Percentiles rank a stretch among this genome's conserved stretches.
Evolutionary conservation across 2,329 filamentous ascomycete genomes (phyloP).

Genomic region (Calonectria henricotiae): DNA sequence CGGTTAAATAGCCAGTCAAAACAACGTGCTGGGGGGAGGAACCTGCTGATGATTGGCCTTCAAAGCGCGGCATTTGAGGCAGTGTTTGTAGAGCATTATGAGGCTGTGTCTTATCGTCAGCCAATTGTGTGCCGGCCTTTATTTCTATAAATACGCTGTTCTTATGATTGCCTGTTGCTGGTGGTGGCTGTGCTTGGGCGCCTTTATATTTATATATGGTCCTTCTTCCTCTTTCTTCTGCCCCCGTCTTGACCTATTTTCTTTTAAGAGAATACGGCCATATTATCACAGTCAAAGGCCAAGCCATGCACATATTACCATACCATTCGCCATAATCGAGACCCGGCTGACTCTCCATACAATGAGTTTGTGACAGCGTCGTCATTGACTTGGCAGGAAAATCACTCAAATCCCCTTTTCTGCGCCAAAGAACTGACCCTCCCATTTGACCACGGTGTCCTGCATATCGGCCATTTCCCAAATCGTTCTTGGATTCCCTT

Average conservation of each 20-base stretch:
- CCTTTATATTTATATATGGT: slow-evolving; percentile 1
- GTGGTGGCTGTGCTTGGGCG: background rate
- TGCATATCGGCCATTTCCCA: background rate
- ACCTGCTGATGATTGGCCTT: background rate
- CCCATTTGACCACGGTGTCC: background rate
- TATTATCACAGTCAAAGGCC: background rate
- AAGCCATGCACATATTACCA: background rate
- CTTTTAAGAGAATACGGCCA: no score
- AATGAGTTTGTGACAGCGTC: no score
- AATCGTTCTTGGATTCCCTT: background rate
- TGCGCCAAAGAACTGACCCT: background rate
- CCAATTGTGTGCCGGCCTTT: background rate
- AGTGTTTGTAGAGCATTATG: background rate
- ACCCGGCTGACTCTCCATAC: background rate
- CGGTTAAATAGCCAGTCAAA: background rate
- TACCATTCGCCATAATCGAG: background rate
- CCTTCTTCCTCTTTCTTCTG: background rate
- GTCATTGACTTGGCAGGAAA: background rate
- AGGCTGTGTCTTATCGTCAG: background rate
- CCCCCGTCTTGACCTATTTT: background rate
- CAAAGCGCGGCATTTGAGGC: background rate
- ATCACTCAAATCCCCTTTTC: background rate
- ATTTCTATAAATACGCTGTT: background rate
- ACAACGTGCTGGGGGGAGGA: background rate
- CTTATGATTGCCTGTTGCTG: background rate